Evolutionary conservation across 352 stramenopile genomes (phyloP).

Genomic region (Pilasporangium apinafurcum): DNA sequence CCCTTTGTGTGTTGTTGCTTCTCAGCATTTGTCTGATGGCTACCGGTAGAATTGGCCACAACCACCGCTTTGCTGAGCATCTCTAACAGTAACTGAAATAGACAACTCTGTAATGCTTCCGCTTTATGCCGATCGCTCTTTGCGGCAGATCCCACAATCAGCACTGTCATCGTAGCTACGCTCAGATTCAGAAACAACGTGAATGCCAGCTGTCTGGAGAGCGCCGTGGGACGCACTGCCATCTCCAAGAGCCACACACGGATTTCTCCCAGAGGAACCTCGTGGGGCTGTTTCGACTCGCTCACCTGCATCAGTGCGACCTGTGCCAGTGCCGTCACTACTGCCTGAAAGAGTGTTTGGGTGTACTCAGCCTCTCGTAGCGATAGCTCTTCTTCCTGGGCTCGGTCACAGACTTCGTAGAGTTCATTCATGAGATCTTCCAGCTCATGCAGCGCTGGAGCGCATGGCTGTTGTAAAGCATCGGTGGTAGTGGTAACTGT

Average conservation of each 20-base stretch:
- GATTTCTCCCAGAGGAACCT: constrained; percentile 8
- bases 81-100: constrained; percentile 37
- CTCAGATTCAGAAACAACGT: constrained; percentile 22
- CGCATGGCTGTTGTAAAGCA: no score
- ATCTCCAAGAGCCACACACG: constrained; percentile 34
- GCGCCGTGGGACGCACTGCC: constrained; percentile 21
- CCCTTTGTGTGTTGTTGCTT: not conserved
- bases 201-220: constrained; percentile 34
- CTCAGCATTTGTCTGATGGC: not conserved
- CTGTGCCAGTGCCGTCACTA: constrained; percentile 13
- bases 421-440: constrained; percentile 28
- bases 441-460: constrained; percentile 13
- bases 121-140: not conserved
- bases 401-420: constrained; percentile 16
- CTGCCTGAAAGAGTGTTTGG: constrained; percentile 9
- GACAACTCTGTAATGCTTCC: constrained; percentile 11
- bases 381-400: constrained; percentile 5
- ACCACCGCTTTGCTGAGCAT: constrained; percentile 41
- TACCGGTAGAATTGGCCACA: constrained; percentile 16
- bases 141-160: constrained; percentile 3
- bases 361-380: constrained; percentile 16
- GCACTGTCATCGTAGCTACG: constrained; percentile 9
- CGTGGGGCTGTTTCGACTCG: not conserved
- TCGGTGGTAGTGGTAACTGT: no score
- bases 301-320: constrained; percentile 1